Evolutionary conservation across 306 rosid genomes (phyloP).

Genomic region (Prunus padus): DNA sequence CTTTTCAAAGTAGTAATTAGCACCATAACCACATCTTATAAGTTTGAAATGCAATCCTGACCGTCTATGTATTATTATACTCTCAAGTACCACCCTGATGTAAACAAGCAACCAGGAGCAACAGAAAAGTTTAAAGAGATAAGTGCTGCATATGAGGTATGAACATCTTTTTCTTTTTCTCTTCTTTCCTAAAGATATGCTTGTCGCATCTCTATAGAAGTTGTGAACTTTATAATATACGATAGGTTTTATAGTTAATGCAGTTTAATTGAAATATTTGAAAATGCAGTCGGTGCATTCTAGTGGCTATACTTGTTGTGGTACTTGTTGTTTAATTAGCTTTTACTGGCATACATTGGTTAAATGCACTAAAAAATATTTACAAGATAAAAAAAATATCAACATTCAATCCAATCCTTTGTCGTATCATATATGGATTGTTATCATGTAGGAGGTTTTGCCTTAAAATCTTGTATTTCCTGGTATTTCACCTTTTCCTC

Average conservation of each 20-base stretch:
- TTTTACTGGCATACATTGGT: neutral
- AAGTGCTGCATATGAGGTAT: constrained; percentile 94
- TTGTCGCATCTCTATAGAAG: neutral
- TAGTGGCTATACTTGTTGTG: neutral
- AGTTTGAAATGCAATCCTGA: constrained; percentile 24
- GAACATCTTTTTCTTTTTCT: constrained; percentile 1
- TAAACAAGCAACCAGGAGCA: constrained; percentile 94
- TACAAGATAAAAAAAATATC: neutral
- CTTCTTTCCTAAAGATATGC: neutral
- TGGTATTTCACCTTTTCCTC: neutral
- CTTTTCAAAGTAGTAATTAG: neutral
- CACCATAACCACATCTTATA: neutral
- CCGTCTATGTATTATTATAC: constrained; percentile 13
- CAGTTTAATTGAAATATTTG: neutral
- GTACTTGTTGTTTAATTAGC: neutral
- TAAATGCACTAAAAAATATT: neutral
- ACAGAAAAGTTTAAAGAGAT: constrained; percentile 94
- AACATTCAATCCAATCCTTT: too few species aligned
- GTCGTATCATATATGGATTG: neutral
- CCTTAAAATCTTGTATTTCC: neutral
- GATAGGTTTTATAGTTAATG: neutral
- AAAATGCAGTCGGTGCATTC: neutral
- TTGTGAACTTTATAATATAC: neutral
- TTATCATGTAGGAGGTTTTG: neutral
- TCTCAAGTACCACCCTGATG: constrained; percentile 92